Base-by-base conservation (phyloP, 225 moss, liverwort and hornwort genomes). In the Pseudisothecium myosuroides region DNA sequence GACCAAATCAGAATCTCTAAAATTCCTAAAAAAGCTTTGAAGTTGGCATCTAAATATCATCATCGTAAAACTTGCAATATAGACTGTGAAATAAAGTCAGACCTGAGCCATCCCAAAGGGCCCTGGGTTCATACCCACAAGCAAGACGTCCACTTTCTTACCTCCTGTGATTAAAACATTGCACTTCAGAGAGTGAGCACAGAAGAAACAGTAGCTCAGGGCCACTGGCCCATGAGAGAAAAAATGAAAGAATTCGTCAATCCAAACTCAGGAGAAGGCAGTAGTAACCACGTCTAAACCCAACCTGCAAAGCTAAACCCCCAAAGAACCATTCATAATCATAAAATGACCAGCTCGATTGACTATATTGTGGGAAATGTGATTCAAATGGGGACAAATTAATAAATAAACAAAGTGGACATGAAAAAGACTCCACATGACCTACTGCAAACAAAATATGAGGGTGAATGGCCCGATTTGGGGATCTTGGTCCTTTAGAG, bases 21-120 rank as follows among this genome's bases (percentile, higher is more conserved):
- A 68, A 72, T 52, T 36, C 12, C 20, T 55, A 66, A 45, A 21
- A 75, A 52, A 80, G 21, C 43, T 73, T 64, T 18, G 24, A 85
- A 56, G n/a, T 52, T 73, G 80, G 56, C 76, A 68, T 55, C 45
- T 37, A 32, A 56, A 65, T 31, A 50, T 28, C 61, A 87, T 66
- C 14, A 47, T 59, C 36, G 79, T 32, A 86, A 52, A 80, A 78
- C 21, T 71, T 78, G 81, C 34, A 60, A 43, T n/a, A 59, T 59
- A 60, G 76, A 37, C 45, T 49, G 78, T 92, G 83, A 76, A 84
- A 75, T 61, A 72, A 63, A 74, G 77, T 11, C 91, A 90, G 43
- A 95, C 95, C 93, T 95, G 95, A 82, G 91, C 92, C 95, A 95
- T 95, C 85, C 95, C 95, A 89, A 94, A 95, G 64, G 95, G 94